Base-by-base conservation (phyloP, 2,329 filamentous ascomycete species). In the Coccinonectria pachysandricola region DNA sequence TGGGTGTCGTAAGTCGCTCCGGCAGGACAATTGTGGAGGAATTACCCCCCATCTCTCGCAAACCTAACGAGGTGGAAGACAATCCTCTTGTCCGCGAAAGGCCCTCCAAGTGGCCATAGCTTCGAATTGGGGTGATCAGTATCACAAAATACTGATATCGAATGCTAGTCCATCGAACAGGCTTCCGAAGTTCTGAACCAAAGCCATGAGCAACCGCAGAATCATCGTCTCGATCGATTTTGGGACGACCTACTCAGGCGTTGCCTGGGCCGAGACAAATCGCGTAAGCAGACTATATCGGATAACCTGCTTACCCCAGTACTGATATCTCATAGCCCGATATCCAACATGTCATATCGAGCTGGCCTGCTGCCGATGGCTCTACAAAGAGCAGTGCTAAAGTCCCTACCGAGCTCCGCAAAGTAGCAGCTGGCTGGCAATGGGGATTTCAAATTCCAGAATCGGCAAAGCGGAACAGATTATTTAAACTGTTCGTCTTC, bases 151-250 rank as follows among this genome's bases (percentile, higher is more conserved):
- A n/a, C n/a, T n/a, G n/a, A n/a, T n/a, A n/a, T n/a, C n/a, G n/a
- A n/a, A n/a, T n/a, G n/a, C n/a, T n/a, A n/a, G n/a, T n/a, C n/a
- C n/a, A n/a, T n/a, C n/a, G n/a, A n/a, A n/a, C n/a, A n/a, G n/a
- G n/a, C n/a, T n/a, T n/a, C n/a, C n/a, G n/a, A n/a, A n/a, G n/a
- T n/a, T n/a, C n/a, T 29, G 27, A 30, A 34, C 28, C 36, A 30
- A 30, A 25, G 44, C 21, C 32, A 55, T 55, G 52, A 34, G 36
- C 29, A 42, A 45, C 20, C 41, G 56, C 39, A 62, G 55, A 42
- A 60, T 69, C 34, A 56, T 70, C 26, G 56, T 69, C 35, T 66
- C 62, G 12, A 63, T 71, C 32, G 67, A 71, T 40, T 71, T 71
- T 38, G 67, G 68, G 14, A 71, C 67, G 8, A 72, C 68, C 4